A percentile compares a stretch with the other conserved stretches of the same genome.
Conservation (phyloP, 257 asterid species). For the Solanum chiquidenum region DNA sequence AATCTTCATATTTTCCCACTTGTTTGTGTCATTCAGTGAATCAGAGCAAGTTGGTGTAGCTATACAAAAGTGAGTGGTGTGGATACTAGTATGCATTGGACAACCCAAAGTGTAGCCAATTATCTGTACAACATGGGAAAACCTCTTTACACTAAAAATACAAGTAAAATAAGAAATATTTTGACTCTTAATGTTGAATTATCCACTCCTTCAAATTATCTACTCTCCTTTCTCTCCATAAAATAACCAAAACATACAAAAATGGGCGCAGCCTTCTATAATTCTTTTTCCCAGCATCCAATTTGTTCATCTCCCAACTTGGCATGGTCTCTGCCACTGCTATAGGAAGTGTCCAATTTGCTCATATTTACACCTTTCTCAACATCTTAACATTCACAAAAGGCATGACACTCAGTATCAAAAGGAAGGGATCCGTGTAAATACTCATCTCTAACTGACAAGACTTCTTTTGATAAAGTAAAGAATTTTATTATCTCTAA, state of each 20-base stretch:
- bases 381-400: not conserved
- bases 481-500: not conserved
- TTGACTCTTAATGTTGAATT: not conserved
- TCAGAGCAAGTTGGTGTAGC: not conserved
- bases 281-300: not conserved
- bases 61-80: not conserved
- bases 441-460: not conserved
- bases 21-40: not conserved
- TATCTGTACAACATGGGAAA: not conserved
- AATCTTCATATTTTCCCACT: not conserved
- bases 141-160: not conserved
- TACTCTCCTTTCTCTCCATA: not conserved
- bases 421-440: not conserved
- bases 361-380: not conserved
- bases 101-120: not conserved
- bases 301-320: not conserved
- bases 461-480: not conserved
- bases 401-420: not conserved
- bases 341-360: not conserved
- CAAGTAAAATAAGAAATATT: not conserved
- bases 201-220: not conserved
- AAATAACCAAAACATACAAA: not conserved
- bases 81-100: not conserved
- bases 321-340: not conserved
- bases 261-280: not conserved